phyloP scores from a whole-genome alignment of 208 protist genomes.

The Trypanosoma rangeli region DNA sequence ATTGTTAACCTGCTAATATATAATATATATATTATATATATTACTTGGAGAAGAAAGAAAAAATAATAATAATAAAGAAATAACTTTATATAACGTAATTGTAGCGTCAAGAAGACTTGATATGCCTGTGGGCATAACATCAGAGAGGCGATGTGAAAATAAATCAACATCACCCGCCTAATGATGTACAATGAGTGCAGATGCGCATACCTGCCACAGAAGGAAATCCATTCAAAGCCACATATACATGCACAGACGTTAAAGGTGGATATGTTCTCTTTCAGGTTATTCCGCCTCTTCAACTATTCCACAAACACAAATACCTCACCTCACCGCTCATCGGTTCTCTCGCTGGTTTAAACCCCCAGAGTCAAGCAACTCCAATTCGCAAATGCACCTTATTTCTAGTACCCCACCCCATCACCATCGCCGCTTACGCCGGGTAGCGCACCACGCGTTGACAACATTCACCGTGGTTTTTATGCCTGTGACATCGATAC shows the following conservation, averaged over 20 bases:
- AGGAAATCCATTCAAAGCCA: not conserved
- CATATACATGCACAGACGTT: too few species aligned
- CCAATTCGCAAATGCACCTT: not conserved
- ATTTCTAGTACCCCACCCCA: not conserved
- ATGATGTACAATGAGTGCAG: not conserved
- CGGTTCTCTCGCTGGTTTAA: not conserved
- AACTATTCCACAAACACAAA: not conserved
- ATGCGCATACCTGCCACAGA: not conserved
- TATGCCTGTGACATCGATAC: slow-evolving; percentile 57
- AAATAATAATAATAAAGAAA: slow-evolving; percentile 21
- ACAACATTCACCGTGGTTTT: slow-evolving; percentile 55
- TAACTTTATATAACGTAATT: not conserved
- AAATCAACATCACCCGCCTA: not conserved
- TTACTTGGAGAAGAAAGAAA: slow-evolving; percentile 14
- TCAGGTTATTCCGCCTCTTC: not conserved
- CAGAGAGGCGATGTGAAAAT: not conserved
- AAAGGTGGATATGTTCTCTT: not conserved
- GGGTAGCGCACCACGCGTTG: slow-evolving; percentile 72
- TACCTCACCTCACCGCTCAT: not conserved
- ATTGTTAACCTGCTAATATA: slow-evolving; percentile 1
- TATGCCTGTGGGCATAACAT: not conserved
- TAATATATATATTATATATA: too few species aligned
- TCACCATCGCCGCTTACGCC: slow-evolving; percentile 31
- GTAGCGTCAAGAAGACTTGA: not conserved
- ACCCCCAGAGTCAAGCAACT: not conserved